A percentile compares a stretch with the other conserved stretches of the same genome.
phyloP scores from a whole-genome alignment of 2,329 filamentous ascomycete genomes.

The Trichoderma brevicompactum region DNA sequence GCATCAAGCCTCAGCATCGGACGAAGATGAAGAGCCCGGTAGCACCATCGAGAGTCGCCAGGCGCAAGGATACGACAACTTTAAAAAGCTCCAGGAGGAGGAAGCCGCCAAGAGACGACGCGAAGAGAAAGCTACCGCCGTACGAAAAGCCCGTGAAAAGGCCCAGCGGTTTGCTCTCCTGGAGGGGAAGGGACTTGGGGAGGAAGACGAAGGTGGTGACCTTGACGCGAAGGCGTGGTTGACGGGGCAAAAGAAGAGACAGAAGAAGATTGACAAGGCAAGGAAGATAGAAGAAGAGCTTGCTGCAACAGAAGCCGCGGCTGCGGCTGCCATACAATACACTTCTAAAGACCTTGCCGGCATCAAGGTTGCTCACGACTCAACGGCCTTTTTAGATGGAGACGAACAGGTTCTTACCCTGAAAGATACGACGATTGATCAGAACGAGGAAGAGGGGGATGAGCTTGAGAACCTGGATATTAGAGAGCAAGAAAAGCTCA shows the following conservation, averaged over 20 bases:
- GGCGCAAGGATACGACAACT: conserved; percentile 76
- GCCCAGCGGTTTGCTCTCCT: conserved; percentile 76
- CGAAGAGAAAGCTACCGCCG: conserved; percentile 77
- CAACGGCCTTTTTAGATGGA: conserved; percentile 77
- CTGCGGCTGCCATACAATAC: conserved; percentile 69
- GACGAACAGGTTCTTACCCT: conserved; percentile 90
- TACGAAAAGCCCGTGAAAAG: conserved; percentile 85
- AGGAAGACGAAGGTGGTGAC: conserved; percentile 67
- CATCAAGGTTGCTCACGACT: conserved; percentile 88
- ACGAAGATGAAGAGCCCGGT: conserved; percentile 68
- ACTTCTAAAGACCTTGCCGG: conserved; percentile 85
- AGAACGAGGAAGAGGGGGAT: conserved; percentile 84
- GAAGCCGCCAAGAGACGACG: conserved; percentile 78
- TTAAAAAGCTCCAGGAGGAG: conserved; percentile 65
- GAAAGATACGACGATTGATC: conserved; percentile 87
- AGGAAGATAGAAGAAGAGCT: conserved; percentile 75
- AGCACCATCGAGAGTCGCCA: conserved; percentile 85
- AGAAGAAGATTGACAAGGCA: conserved; percentile 85
- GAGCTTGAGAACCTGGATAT: conserved; percentile 81
- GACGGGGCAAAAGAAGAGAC: conserved; percentile 85
- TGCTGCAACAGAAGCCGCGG: conserved; percentile 71
- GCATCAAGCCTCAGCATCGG: conserved; percentile 56
- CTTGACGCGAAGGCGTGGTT: conserved; percentile 86
- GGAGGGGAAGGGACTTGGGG: conserved; percentile 82
- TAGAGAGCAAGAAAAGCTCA: conserved; percentile 71